These are phyloP conservation scores for Luvunga scandens DNA, from an alignment of 345 rosid species.

Conservation along the genomic window DNA sequence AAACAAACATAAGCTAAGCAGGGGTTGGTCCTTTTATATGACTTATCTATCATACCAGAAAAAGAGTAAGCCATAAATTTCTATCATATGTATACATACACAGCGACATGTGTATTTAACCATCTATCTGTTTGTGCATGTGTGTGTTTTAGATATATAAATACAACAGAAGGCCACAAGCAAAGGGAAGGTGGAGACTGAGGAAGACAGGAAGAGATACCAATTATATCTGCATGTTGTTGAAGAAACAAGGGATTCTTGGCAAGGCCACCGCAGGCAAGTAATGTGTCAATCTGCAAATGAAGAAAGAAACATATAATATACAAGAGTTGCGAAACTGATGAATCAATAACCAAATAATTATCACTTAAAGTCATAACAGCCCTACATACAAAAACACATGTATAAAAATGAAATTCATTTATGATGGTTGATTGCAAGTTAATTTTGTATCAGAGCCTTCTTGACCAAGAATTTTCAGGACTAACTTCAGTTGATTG, in stretches of 20 bases:
- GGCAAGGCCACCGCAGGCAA: constrained; percentile 90
- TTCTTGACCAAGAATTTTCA: neutral
- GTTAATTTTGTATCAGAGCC: neutral
- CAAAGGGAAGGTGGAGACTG: neutral
- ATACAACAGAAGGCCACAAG: neutral
- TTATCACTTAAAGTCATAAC: constrained; percentile 1
- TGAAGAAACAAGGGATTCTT: constrained; percentile 73
- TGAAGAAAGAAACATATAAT: constrained; percentile 5
- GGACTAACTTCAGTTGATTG: neutral
- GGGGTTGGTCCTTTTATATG: neutral
- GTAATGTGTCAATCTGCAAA: constrained; percentile 72
- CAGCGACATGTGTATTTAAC: neutral
- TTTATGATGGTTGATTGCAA: neutral
- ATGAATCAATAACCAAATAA: neutral
- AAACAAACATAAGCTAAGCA: neutral
- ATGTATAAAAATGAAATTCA: neutral
- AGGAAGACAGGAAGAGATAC: constrained; percentile 33
- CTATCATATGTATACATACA: neutral
- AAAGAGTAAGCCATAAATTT: constrained; percentile 1
- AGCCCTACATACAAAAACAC: neutral
- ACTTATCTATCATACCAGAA: neutral
- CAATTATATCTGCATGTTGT: constrained; percentile 83
- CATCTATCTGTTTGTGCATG: neutral
- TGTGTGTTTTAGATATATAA: neutral
- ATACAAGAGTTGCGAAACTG: neutral